Evolutionary conservation across 2,329 filamentous ascomycete genomes (phyloP).

Genomic region (Orbilia quercus): DNA sequence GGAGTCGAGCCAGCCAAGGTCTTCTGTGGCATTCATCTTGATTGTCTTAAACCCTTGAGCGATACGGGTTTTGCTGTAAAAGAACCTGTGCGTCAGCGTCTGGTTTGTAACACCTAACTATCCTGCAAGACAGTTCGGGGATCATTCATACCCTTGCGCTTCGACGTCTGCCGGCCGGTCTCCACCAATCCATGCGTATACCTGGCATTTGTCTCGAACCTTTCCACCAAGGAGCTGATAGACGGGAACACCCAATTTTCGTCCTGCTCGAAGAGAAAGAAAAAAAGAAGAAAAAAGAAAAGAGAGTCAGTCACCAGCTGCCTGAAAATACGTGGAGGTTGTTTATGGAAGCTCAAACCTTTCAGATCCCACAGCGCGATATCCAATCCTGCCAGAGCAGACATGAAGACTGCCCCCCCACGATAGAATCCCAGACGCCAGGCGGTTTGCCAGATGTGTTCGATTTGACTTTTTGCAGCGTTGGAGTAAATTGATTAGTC

Average conservation of each 20-base stretch:
- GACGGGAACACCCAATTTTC: conserved; percentile 74
- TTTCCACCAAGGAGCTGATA: conserved; percentile 80
- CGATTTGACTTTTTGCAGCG: conserved; percentile 71
- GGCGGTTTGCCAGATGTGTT: conserved; percentile 81
- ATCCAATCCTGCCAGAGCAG: conserved; percentile 79
- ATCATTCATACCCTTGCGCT: conserved; percentile 68
- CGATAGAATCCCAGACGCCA: conserved; percentile 80
- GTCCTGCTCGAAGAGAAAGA: conserved; percentile 62
- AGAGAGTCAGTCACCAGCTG: conserved; percentile 10
- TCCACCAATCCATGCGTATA: conserved; percentile 83
- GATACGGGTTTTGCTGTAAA: conserved; percentile 68
- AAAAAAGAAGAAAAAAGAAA: conserved; percentile 18
- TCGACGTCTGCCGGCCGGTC: conserved; percentile 76
- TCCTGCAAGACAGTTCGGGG: conserved; percentile 2
- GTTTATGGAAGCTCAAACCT: conserved; percentile 62
- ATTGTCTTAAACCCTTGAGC: conserved; percentile 74
- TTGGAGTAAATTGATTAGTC: conserved; percentile 13
- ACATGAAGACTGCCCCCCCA: conserved; percentile 83
- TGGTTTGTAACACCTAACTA: conserved; percentile 7
- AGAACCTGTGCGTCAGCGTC: conserved; percentile 36
- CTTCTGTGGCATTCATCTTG: conserved; percentile 84
- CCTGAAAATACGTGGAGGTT: conserved; percentile 32
- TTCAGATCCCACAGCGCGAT: conserved; percentile 85
- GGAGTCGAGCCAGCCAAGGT: conserved; percentile 80
- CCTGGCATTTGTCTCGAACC: conserved; percentile 75